Base-by-base conservation (phyloP, 768 basidiomycete species). In the Clitopilus hobsonii region DNA sequence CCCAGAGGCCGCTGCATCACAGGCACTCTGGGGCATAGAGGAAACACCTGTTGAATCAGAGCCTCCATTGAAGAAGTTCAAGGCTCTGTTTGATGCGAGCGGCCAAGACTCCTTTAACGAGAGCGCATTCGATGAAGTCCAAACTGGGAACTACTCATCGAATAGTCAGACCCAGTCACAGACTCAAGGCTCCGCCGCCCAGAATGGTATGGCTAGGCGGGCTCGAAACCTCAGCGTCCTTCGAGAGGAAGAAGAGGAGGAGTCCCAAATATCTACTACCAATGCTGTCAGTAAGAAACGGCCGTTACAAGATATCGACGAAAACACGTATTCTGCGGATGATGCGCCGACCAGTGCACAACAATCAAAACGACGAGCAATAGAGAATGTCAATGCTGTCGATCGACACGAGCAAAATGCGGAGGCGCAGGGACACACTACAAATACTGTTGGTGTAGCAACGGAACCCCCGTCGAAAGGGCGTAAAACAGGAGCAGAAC, bases 1-100 rank as follows among this genome's bases (percentile, higher is more conserved):
- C 38, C 56, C 60, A 18, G 57, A 65, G 13, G 65, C 53, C 16
- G 53, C 61, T 2, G 65, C 57, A 14, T 60, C 67, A 2, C 56
- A 52, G 16, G 62, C 64, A 24, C 58, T 58, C 16, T 55, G 62
- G 3, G 59, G 54, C 1, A 54, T 68, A 7, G 64, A 66, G 16
- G 67, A 70, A 36, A 64, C 68, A 3, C 53, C 63, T 10, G 18
- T 45, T 10, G 41, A 18, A 16, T 67, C 63, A 55, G 84, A 84
- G 58, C 88, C 84, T 0, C 80, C 84, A 2, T 65, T 81, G 24
- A 89, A 89, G 63, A 87, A 82, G 66, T 88, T 84, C 72, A 85
- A 82, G 60, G 81, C 83, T 0, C 71, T 89, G 10, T 89, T 88
- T 58, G 88, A 89, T 16, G 80, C 82, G 7, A 85, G 74, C 38